Conservation (phyloP, 345 rosid genomes). For the Salix udensis region DNA sequence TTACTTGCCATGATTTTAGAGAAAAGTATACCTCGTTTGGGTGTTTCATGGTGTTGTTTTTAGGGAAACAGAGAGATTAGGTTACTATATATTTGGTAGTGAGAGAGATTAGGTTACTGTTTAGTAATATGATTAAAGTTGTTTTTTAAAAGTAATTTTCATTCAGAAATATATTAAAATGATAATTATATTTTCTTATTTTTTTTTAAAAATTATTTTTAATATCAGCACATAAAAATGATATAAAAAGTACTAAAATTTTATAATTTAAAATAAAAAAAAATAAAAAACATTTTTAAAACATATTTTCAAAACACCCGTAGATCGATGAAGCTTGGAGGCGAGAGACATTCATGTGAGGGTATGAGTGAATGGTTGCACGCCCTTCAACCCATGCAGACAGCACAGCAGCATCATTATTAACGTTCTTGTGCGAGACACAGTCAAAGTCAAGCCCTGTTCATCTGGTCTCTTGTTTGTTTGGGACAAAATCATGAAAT, state of each 20-base stretch:
- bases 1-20: background rate
- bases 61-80: background rate
- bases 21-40: background rate
- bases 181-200: too few relatives aligned
- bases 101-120: too few relatives aligned
- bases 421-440: background rate
- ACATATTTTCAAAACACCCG: too few relatives aligned
- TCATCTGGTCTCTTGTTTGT: background rate
- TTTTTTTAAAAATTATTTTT: too few relatives aligned
- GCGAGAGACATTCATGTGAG: constrained; percentile 10
- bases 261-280: too few relatives aligned
- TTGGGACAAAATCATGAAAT: constrained; percentile 15
- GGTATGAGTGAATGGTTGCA: constrained; percentile 33
- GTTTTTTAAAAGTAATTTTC: too few relatives aligned
- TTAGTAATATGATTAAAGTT: too few relatives aligned
- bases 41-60: background rate
- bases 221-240: too few relatives aligned
- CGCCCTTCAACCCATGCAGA: constrained; percentile 45
- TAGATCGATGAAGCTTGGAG: background rate
- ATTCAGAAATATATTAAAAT: too few relatives aligned
- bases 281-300: too few relatives aligned
- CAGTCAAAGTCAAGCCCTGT: background rate
- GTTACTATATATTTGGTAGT: too few relatives aligned
- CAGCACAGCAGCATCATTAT: constrained; percentile 34
- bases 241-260: too few relatives aligned